Conservation (phyloP, 805 yeast species). For the Candida adriatica region DNA sequence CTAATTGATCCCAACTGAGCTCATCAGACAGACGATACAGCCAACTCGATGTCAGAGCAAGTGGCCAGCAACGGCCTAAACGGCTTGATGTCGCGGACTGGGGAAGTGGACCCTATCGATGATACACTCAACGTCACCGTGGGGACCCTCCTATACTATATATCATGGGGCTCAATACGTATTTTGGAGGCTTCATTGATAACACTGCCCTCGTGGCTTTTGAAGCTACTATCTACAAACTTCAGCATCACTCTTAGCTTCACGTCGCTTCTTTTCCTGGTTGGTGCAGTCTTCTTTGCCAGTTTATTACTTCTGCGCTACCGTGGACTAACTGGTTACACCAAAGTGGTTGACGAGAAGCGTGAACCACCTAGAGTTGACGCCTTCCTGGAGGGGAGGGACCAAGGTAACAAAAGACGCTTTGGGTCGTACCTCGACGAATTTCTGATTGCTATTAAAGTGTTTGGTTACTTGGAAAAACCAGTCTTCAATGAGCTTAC, state of each 20-base stretch:
- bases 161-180: conserved; percentile 7
- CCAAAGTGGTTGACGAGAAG: conserved; percentile 29
- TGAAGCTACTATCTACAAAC: conserved; percentile 33
- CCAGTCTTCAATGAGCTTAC: conserved; percentile 92
- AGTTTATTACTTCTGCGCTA: conserved; percentile 13
- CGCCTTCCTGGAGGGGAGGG: conserved; percentile 8
- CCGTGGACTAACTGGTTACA: conserved; percentile 12
- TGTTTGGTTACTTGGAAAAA: conserved; percentile 87
- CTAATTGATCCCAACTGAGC: too few relatives aligned
- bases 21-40: too few relatives aligned
- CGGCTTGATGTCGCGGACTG: too few relatives aligned
- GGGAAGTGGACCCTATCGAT: too few relatives aligned
- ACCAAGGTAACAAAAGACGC: conserved; percentile 31
- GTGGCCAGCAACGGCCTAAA: too few relatives aligned
- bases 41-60: too few relatives aligned
- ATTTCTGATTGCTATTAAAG: conserved; percentile 82
- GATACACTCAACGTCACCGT: too few relatives aligned
- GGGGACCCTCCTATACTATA: conserved; percentile 1
- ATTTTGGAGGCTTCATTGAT: conserved; percentile 11
- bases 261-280: conserved; percentile 9
- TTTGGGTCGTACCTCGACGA: conserved; percentile 73
- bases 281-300: conserved; percentile 6
- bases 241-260: conserved; percentile 23
- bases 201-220: conserved; percentile 23
- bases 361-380: conserved; percentile 26